A percentile compares a stretch with the other conserved stretches of the same genome.
phyloP scores from a whole-genome alignment of 2,329 filamentous ascomycete species.

The Colletotrichum aenigma region DNA sequence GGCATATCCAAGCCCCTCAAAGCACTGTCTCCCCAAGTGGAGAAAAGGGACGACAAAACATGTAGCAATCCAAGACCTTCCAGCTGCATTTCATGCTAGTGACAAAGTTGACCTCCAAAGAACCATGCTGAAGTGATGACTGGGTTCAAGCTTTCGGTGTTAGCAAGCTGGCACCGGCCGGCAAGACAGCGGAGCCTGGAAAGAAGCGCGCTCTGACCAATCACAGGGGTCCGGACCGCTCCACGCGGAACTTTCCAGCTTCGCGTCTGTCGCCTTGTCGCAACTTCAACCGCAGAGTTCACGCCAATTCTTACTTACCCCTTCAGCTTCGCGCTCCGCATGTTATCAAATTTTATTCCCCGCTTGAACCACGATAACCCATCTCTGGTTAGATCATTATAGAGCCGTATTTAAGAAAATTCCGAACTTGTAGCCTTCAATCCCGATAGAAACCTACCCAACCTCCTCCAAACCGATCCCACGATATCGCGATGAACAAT shows the following conservation, averaged over 20 bases:
- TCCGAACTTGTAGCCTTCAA: not conserved
- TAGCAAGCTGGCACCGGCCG: not conserved
- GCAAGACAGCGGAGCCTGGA: not conserved
- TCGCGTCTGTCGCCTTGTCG: not conserved
- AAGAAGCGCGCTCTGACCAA: not conserved
- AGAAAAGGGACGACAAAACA: not conserved
- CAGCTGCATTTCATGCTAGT: not conserved
- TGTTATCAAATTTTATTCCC: not conserved
- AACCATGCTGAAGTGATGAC: not conserved
- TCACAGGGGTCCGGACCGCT: not conserved
- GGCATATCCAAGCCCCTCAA: not conserved
- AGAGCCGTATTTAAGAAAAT: not conserved
- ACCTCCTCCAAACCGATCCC: not conserved
- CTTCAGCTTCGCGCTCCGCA: not conserved
- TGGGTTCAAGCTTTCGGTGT: not conserved
- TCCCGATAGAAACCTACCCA: not conserved
- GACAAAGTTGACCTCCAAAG: not conserved
- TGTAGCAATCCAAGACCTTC: not conserved
- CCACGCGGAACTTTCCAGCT: constrained; percentile 19
- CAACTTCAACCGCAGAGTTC: not conserved
- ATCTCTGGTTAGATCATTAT: not conserved
- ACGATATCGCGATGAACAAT: constrained; percentile 16
- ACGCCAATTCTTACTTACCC: not conserved
- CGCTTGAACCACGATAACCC: not conserved
- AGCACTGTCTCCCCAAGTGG: not conserved